Conservation (phyloP, 179 eudicot genomes). For the Silene vulgaris region DNA sequence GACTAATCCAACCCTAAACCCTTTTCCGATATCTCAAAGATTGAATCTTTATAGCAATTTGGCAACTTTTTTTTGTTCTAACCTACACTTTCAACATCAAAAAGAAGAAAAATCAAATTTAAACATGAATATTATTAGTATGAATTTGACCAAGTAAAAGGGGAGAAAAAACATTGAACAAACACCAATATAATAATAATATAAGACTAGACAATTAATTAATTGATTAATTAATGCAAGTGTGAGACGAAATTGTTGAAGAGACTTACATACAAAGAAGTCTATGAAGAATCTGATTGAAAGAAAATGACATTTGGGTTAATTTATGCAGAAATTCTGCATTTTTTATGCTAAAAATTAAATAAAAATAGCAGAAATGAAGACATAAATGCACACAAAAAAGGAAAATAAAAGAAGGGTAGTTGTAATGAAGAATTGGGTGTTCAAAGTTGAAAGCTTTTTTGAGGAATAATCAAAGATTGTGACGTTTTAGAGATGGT, state of each 20-base stretch:
- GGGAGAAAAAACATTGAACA: constrained; percentile 19
- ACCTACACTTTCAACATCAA: constrained; percentile 24
- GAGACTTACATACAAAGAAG: constrained; percentile 30
- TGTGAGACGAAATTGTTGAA: constrained; percentile 31
- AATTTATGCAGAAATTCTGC: background rate
- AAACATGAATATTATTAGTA: constrained; percentile 14
- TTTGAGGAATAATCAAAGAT: constrained; percentile 14
- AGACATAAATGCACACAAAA: constrained; percentile 5
- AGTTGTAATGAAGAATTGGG: constrained; percentile 13
- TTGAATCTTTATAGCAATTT: constrained; percentile 17
- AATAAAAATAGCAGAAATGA: background rate
- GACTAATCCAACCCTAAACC: no score
- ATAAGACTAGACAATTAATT: no score
- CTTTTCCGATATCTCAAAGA: constrained; percentile 8
- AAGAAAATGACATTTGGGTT: constrained; percentile 25
- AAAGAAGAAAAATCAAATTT: constrained; percentile 33
- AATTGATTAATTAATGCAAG: background rate
- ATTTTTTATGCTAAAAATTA: background rate
- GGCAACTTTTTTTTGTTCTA: constrained; percentile 17
- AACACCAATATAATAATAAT: constrained; percentile 1
- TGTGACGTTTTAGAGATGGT: constrained; percentile 23
- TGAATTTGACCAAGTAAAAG: constrained; percentile 33
- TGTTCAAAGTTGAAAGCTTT: constrained; percentile 31
- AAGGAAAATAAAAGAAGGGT: constrained; percentile 11
- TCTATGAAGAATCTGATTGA: constrained; percentile 27